phyloP scores from a whole-genome alignment of 208 protist species.

The Acanthamoeba castellanii region DNA sequence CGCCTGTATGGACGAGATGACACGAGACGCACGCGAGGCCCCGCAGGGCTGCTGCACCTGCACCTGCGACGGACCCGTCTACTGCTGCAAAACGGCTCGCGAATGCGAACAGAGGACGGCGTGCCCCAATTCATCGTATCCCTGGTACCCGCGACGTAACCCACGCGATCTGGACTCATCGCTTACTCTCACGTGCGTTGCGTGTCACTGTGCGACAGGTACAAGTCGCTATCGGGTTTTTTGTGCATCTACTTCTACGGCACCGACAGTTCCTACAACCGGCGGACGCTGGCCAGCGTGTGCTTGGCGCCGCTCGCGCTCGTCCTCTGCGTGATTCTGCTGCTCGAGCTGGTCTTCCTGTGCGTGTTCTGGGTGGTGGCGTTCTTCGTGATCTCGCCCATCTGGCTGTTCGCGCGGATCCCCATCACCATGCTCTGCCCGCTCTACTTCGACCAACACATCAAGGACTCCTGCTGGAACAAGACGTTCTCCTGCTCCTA shows the following conservation, averaged over 20 bases:
- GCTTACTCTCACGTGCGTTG: too few relatives aligned
- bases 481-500: background rate
- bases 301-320: background rate
- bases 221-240: background rate
- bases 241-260: constrained; percentile 29
- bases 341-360: background rate
- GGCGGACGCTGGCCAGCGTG: background rate
- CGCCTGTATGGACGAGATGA: background rate
- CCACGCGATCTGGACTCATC: too few relatives aligned
- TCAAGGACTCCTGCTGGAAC: background rate
- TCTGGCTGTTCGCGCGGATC: background rate
- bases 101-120: background rate
- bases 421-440: constrained; percentile 9
- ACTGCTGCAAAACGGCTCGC: background rate
- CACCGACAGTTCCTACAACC: background rate
- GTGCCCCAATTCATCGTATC: background rate
- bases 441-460: background rate
- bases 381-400: constrained; percentile 29
- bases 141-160: background rate
- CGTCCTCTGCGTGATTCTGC: background rate
- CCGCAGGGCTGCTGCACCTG: background rate
- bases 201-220: background rate
- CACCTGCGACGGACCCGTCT: constrained; percentile 1
- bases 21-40: background rate
- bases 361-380: background rate